These are phyloP conservation scores for Mycogone perniciosa DNA, from an alignment of 2,329 filamentous ascomycete species.

Conservation along the genomic window DNA sequence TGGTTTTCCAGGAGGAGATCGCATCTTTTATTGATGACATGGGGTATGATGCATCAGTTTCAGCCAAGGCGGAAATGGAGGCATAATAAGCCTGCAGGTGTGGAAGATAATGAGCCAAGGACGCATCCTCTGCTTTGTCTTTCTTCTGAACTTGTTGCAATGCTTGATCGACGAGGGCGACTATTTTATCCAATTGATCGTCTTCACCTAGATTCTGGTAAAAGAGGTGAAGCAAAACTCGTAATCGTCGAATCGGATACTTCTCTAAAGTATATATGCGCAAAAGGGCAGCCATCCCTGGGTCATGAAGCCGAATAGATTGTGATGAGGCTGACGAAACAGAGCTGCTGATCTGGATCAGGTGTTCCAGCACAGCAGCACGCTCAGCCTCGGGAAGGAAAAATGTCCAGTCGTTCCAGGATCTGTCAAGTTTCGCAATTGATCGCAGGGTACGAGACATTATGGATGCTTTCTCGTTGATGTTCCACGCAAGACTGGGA, in stretches of 20 bases:
- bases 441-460: conserved; percentile 55
- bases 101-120: conserved; percentile 38
- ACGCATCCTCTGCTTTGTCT: conserved; percentile 38
- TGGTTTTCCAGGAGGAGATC: conserved; percentile 39
- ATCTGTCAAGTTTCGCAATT: conserved; percentile 53
- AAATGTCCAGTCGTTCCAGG: conserved; percentile 51
- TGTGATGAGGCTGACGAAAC: conserved; percentile 28
- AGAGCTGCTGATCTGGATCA: conserved; percentile 46
- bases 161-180: conserved; percentile 33
- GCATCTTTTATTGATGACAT: conserved; percentile 29
- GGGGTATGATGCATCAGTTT: conserved; percentile 27
- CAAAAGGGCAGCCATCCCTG: conserved; percentile 41
- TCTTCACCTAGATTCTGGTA: conserved; percentile 42
- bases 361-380: conserved; percentile 54
- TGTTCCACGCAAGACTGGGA: conserved; percentile 47
- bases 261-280: conserved; percentile 43
- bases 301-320: conserved; percentile 37
- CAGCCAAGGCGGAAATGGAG: conserved; percentile 39
- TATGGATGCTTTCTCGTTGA: conserved; percentile 41
- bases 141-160: conserved; percentile 30
- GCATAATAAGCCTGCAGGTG: conserved; percentile 42
- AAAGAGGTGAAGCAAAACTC: conserved; percentile 45
- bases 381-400: conserved; percentile 46
- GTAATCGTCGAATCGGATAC: conserved; percentile 47
- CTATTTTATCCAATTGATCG: conserved; percentile 33